Evolutionary conservation across 768 basidiomycete genomes (phyloP).

Genomic region (Mycena alexandri): DNA sequence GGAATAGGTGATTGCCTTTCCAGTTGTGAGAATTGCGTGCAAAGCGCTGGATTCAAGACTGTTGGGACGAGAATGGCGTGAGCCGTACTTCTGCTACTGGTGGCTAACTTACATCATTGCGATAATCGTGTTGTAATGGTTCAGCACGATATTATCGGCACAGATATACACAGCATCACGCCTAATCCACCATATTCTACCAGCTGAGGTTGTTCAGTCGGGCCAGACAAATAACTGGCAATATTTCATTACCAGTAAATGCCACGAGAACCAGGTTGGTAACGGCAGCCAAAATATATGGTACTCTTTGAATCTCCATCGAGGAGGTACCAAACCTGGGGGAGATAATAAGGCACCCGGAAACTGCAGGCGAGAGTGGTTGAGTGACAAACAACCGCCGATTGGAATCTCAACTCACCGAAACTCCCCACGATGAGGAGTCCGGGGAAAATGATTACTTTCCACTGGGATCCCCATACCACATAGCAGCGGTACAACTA

Average conservation of each 20-base stretch:
- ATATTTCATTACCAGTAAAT: not conserved
- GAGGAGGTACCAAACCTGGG: not conserved
- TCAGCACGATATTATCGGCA: not conserved
- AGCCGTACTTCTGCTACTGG: not conserved
- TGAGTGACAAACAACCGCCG: too few relatives aligned
- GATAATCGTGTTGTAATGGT: not conserved
- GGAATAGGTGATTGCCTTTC: not conserved
- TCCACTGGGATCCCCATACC: slow-evolving; percentile 1
- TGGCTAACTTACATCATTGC: not conserved
- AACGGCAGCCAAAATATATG: not conserved
- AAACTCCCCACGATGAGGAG: not conserved
- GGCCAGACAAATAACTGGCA: too few relatives aligned
- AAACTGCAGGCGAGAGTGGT: too few relatives aligned
- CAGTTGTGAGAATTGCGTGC: not conserved
- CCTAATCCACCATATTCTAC: slow-evolving; percentile 1
- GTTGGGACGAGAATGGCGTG: not conserved
- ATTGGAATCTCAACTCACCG: not conserved
- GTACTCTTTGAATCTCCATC: not conserved
- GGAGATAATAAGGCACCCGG: too few relatives aligned
- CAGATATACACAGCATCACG: slow-evolving; percentile 1
- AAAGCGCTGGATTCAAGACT: slow-evolving; percentile 7
- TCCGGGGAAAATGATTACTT: not conserved
- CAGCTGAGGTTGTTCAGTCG: not conserved
- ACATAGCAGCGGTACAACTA: slow-evolving; percentile 6
- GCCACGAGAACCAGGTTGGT: not conserved